phyloP scores from a whole-genome alignment of 345 rosid genomes.

The Kandelia obovata region DNA sequence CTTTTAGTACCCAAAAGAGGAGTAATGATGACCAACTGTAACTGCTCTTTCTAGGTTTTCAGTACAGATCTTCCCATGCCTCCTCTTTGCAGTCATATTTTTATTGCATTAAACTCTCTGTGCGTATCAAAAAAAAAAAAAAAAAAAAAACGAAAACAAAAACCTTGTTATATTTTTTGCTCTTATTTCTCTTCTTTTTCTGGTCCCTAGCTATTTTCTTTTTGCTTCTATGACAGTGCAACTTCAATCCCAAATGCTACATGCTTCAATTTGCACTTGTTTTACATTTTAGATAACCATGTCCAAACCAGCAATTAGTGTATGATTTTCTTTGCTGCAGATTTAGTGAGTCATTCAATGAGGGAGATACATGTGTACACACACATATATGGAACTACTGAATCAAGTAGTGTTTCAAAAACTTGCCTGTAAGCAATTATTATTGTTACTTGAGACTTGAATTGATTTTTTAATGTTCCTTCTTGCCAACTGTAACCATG shows the following conservation, averaged over 20 bases:
- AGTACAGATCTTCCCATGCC: slow-evolving; percentile 3
- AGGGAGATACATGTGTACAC: too few species aligned
- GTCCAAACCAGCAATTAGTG: too few species aligned
- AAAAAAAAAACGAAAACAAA: too few species aligned
- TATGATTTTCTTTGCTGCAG: too few species aligned
- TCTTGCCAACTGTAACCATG: too few species aligned
- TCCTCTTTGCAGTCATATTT: not conserved
- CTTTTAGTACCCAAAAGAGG: not conserved
- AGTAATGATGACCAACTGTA: not conserved
- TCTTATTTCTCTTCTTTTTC: not conserved
- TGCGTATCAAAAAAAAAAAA: slow-evolving; percentile 1
- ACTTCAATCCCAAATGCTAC: not conserved
- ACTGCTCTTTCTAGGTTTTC: not conserved
- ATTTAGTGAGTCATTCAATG: too few species aligned
- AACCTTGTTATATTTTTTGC: not conserved
- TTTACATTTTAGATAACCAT: too few species aligned
- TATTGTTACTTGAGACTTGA: not conserved
- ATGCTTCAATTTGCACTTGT: too few species aligned
- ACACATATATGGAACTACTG: too few species aligned
- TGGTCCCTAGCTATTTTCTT: too few species aligned
- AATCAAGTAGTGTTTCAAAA: too few species aligned
- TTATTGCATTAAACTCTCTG: slow-evolving; percentile 1
- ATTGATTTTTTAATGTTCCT: not conserved
- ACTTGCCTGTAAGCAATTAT: too few species aligned
- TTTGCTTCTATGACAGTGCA: not conserved